phyloP scores from a whole-genome alignment of 2,329 filamentous ascomycete species.

The Didymella lethalis region DNA sequence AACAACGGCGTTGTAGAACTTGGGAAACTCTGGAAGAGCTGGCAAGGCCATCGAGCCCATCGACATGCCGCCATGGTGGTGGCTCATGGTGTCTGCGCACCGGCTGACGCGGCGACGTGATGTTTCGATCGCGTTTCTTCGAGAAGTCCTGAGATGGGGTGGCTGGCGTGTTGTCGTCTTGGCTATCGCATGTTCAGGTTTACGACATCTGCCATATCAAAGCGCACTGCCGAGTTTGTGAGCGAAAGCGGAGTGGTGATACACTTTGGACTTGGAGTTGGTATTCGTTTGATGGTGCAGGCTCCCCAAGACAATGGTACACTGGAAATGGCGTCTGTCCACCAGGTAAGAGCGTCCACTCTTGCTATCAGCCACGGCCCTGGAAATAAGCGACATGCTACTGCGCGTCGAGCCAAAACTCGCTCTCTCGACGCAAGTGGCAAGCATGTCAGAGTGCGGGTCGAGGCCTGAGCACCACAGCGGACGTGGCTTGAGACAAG shows the following conservation, averaged over 20 bases:
- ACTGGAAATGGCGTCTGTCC: slow-evolving; percentile 9
- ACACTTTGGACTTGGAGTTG: slow-evolving; percentile 5
- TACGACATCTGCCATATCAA: slow-evolving; percentile 13
- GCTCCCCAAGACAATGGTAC: slow-evolving; percentile 4
- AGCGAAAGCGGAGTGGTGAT: not conserved
- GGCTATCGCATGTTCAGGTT: slow-evolving; percentile 14
- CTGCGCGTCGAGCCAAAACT: slow-evolving; percentile 20
- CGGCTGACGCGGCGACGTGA: slow-evolving; percentile 7
- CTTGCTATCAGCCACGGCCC: slow-evolving; percentile 23
- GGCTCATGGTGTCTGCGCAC: slow-evolving; percentile 34
- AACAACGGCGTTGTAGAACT: slow-evolving; percentile 63
- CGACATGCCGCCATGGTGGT: slow-evolving; percentile 25
- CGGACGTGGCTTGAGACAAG: slow-evolving; percentile 26
- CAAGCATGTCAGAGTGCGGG: slow-evolving; percentile 20
- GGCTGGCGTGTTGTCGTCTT: slow-evolving; percentile 3
- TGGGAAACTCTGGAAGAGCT: slow-evolving; percentile 57
- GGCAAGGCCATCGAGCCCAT: slow-evolving; percentile 54
- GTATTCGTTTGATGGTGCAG: slow-evolving; percentile 8
- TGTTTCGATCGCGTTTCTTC: slow-evolving; percentile 20
- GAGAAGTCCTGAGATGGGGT: not conserved
- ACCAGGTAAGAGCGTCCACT: slow-evolving; percentile 10
- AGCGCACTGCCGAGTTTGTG: not conserved
- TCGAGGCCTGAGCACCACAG: slow-evolving; percentile 21
- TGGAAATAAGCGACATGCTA: slow-evolving; percentile 24
- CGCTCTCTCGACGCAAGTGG: slow-evolving; percentile 23